Evolutionary conservation across 768 basidiomycete species (phyloP).

Genomic region (Russula sp.): DNA sequence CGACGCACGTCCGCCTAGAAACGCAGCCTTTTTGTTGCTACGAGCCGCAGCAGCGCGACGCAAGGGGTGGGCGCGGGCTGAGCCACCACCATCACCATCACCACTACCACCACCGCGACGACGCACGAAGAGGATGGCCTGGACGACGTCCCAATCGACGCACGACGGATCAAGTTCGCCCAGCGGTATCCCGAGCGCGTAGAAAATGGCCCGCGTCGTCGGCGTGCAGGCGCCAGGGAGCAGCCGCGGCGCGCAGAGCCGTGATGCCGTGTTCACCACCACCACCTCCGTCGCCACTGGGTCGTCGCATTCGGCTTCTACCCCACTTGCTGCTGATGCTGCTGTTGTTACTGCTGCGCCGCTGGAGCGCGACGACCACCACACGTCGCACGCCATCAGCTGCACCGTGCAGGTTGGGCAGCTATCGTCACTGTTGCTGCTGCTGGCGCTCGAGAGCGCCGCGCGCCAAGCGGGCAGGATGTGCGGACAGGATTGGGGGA

Average conservation of each 20-base stretch:
- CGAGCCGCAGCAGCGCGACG: background rate
- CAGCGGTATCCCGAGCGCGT: conserved; percentile 6
- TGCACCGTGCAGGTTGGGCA: background rate
- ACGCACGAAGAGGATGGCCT: conserved; percentile 1
- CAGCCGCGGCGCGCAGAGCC: background rate
- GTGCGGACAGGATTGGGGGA: conserved; percentile 11
- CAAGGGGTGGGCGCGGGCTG: background rate
- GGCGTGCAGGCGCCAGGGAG: background rate
- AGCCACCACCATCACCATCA: background rate
- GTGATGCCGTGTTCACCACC: background rate
- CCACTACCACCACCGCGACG: background rate
- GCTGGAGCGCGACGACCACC: background rate
- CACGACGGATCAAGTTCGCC: conserved; percentile 3
- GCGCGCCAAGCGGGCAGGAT: background rate
- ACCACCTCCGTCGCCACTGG: too few species aligned
- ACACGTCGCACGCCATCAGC: conserved; percentile 9
- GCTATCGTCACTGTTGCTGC: background rate
- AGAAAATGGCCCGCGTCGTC: conserved; percentile 2
- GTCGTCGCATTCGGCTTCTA: background rate
- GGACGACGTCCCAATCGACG: conserved; percentile 5
- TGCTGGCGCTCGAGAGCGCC: too few species aligned
- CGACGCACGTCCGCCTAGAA: background rate
- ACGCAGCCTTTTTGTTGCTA: background rate
- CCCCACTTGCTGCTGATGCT: background rate
- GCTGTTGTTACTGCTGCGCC: too few species aligned